These are phyloP conservation scores for Lichenothelia convexa DNA, from an alignment of 495 filamentous ascomycete genomes.

Conservation along the genomic window DNA sequence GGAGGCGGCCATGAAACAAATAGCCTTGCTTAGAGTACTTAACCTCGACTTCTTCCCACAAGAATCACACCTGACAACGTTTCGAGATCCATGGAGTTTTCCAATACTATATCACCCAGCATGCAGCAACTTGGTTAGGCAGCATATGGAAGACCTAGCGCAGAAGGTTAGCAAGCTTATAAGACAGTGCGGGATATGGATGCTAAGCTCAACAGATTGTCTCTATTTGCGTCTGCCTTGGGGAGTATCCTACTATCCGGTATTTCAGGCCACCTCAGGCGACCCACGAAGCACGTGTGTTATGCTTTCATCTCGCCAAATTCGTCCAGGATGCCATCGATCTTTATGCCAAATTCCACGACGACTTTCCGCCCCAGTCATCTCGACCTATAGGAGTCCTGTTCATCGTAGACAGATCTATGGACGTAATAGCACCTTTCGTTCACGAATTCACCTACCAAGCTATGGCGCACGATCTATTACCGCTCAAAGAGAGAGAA, in stretches of 20 bases:
- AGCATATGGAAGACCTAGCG: conserved; percentile 64
- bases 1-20: conserved; percentile 45
- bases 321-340: conserved; percentile 86
- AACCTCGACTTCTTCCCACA: conserved; percentile 76
- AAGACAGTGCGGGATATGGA: neutral
- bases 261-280: conserved; percentile 64
- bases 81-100: conserved; percentile 88
- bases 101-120: conserved; percentile 77
- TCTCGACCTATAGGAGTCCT: conserved; percentile 67
- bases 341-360: conserved; percentile 60
- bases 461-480: conserved; percentile 86
- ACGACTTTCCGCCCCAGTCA: conserved; percentile 65
- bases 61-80: conserved; percentile 80
- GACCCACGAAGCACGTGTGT: conserved; percentile 67
- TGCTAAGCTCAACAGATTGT: conserved; percentile 39
- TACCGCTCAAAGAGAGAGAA: conserved; percentile 65
- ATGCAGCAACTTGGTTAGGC: conserved; percentile 65
- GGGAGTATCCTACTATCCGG: conserved; percentile 77
- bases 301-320: conserved; percentile 75
- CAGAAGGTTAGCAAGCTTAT: conserved; percentile 47
- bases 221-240: conserved; percentile 62
- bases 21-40: conserved; percentile 53
- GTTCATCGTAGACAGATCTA: conserved; percentile 74
- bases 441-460: conserved; percentile 97
- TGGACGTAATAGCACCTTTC: conserved; percentile 75